Evolutionary conservation across 352 stramenopile species (phyloP).

Genomic region (Peronosclerospora sorghi): DNA sequence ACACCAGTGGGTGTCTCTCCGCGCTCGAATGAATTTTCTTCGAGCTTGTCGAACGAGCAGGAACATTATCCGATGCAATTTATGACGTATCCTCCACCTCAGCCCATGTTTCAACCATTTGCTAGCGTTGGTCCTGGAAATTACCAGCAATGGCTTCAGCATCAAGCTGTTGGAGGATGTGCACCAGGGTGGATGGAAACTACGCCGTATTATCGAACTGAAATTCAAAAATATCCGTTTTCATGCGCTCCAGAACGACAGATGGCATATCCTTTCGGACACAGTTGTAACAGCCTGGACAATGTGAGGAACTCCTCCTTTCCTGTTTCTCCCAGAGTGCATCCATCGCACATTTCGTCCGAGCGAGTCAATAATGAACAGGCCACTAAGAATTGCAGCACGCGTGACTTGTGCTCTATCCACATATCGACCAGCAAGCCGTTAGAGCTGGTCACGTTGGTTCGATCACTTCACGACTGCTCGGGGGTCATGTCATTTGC

Average conservation of each 20-base stretch:
- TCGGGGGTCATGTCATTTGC: conserved; percentile 39
- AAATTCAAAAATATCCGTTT: conserved; percentile 16
- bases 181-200: conserved; percentile 17
- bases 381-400: conserved; percentile 20
- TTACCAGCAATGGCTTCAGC: conserved; percentile 16
- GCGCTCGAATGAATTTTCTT: conserved; percentile 6
- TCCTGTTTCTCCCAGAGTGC: conserved; percentile 7
- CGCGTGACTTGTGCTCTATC: conserved; percentile 18
- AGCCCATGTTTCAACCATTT: conserved; percentile 16
- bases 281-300: conserved; percentile 1
- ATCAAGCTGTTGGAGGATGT: conserved; percentile 16
- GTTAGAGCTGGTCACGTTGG: conserved; percentile 37
- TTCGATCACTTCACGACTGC: conserved; percentile 37
- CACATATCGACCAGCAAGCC: conserved; percentile 36
- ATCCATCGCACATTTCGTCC: conserved; percentile 5
- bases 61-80: conserved; percentile 25
- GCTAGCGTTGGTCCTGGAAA: conserved; percentile 6
- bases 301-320: neutral
- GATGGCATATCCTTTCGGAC: conserved; percentile 12
- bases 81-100: conserved; percentile 15
- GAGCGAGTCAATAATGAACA: conserved; percentile 18
- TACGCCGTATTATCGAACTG: conserved; percentile 15
- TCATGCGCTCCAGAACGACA: conserved; percentile 13
- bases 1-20: conserved; percentile 9
- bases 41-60: conserved; percentile 5